Conservation (phyloP, 2,329 filamentous ascomycete genomes). For the Drechslerella coelobrocha region DNA sequence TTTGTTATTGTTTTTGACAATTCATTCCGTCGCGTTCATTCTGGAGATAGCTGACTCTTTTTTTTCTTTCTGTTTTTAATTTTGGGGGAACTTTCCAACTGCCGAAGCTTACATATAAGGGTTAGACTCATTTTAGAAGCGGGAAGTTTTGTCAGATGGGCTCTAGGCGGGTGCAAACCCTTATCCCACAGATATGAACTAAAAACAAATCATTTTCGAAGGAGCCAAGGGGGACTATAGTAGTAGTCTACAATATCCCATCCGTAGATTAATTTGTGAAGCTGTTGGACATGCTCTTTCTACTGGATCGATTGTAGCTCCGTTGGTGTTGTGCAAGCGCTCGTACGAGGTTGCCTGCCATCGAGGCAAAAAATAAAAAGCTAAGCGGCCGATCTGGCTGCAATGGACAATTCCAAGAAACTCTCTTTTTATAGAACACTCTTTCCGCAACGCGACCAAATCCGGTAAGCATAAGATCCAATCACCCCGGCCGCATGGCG, state of each 20-base stretch:
- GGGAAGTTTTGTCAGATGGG: slow-evolving; percentile 40
- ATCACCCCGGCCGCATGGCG: slow-evolving; percentile 12
- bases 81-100: slow-evolving; percentile 39
- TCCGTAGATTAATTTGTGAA: too few relatives aligned
- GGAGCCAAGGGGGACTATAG: neutral
- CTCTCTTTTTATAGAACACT: slow-evolving; percentile 46
- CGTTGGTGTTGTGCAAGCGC: slow-evolving; percentile 18
- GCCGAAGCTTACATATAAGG: slow-evolving; percentile 37
- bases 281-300: slow-evolving; percentile 33
- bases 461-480: slow-evolving; percentile 23
- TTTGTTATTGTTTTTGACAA: slow-evolving; percentile 11
- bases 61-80: too few relatives aligned
- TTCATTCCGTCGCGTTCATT: slow-evolving; percentile 22
- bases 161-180: neutral
- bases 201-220: neutral
- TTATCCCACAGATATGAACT: neutral
- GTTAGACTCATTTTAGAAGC: slow-evolving; percentile 27
- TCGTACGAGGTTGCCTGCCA: slow-evolving; percentile 41
- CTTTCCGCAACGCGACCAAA: slow-evolving; percentile 24
- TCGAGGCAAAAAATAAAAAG: neutral
- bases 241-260: neutral
- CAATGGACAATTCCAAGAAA: neutral
- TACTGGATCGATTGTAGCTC: slow-evolving; percentile 35
- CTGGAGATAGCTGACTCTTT: slow-evolving; percentile 31
- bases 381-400: neutral